Evolutionary conservation across 306 rosid genomes (phyloP), one percentile per base, ranked within the genome.

Genomic region (Senna tora): DNA sequence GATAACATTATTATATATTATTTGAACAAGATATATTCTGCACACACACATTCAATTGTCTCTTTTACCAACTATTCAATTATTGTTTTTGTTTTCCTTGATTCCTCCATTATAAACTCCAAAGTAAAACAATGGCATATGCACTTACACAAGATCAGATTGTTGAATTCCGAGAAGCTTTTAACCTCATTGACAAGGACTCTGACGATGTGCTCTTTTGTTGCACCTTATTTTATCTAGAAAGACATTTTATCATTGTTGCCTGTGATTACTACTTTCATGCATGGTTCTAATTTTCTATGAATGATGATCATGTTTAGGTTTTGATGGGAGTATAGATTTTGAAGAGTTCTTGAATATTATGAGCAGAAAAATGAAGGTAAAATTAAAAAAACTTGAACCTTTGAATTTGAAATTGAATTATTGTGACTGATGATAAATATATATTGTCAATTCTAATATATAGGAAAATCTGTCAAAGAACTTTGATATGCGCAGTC

Each of bases 401-500:
- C 13, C 33, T 43, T 7, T 36, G 30, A n/a, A n/a, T n/a, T n/a
- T n/a, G n/a, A 25, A 25, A 25, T 19, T 19, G 50, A 54, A 8
- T 21, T 41, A 21, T 5, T 39, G 65, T 52, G 65, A 17, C 25
- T 64, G 50, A 71, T 49, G 47, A 33, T 41, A 43, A n/a, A n/a
- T n/a, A n/a, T n/a, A 10, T 46, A 1, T 42, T 59, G 12, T 52
- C 16, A 46, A 65, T 65, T 82, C 39, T 32, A 30, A 71, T n/a
- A n/a, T n/a, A n/a, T 38, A 83, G 87, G 84, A 83, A 72, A 79
- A 63, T 72, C 3, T 62, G 68, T 45, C 21, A n/a, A n/a, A 86
- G 86, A 90, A 90, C 80, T 93, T 93, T 93, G 82, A 87, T 90
- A 77, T 87, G 86, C 89, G 97, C 91, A 88, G 97, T 82, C 86